Evolutionary conservation across 2,329 filamentous ascomycete genomes (phyloP).

Genomic region (Aschersonia sp.): DNA sequence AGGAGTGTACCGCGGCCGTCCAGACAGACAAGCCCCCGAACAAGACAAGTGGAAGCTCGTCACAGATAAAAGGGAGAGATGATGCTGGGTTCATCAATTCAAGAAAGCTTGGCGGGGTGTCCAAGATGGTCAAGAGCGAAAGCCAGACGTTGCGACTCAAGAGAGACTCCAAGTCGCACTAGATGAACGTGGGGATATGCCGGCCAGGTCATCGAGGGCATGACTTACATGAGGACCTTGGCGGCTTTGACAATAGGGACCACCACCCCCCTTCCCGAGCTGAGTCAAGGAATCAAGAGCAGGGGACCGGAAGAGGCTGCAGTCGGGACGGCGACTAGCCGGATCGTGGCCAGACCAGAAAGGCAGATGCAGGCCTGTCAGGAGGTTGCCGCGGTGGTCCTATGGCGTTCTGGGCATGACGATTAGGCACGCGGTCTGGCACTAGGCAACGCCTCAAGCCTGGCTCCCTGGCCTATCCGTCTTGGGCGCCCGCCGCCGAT

Average conservation of each 20-base stretch:
- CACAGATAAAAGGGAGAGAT: neutral
- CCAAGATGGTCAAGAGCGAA: neutral
- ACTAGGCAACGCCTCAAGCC: neutral
- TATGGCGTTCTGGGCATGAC: neutral
- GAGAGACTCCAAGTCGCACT: neutral
- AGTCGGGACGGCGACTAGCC: slow-evolving; percentile 5
- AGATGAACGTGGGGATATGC: neutral
- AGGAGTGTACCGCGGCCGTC: neutral
- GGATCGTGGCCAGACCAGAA: slow-evolving; percentile 4
- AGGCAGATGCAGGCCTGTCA: slow-evolving; percentile 1
- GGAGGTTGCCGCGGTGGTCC: neutral
- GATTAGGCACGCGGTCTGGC: neutral
- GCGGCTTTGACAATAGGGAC: too few relatives aligned
- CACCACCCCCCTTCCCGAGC: too few relatives aligned
- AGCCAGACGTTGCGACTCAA: neutral
- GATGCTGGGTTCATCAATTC: neutral
- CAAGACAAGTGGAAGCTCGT: neutral
- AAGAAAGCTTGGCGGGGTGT: neutral
- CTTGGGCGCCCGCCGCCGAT: neutral
- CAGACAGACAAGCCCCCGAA: neutral
- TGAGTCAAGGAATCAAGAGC: slow-evolving; percentile 1
- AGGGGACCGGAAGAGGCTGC: slow-evolving; percentile 1
- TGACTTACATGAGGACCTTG: too few relatives aligned
- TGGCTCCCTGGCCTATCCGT: neutral
- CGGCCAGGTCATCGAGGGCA: too few relatives aligned